Base-by-base conservation (phyloP, 805 yeast species). In the Middelhovenomyces tepae region DNA sequence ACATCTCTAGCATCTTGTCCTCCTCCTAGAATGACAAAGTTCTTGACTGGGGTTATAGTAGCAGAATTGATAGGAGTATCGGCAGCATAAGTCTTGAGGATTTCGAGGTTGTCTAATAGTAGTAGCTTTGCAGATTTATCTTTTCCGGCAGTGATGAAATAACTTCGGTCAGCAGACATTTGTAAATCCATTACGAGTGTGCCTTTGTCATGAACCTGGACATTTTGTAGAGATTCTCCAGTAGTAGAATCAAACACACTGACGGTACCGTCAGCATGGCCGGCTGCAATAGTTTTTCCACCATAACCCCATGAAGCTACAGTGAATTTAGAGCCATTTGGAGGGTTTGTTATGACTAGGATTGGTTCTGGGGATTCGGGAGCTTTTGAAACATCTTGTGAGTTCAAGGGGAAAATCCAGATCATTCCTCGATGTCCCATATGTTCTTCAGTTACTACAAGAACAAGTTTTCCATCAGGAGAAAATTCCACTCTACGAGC, bases 1-100 rank as follows among this genome's bases (percentile, higher is more conserved):
- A 91, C 99, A 59, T 87, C 94, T 61, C 86, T 77, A 25, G 98
- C 97, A 51, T 86, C 97, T 68, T 91, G 97, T 76, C 99, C 99
- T 65, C 99, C 99, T 34, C 97, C 98, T 42, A 91, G 69, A 31
- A 91, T 78, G 42, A 91, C 81, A 55, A 78, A 89, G 54, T 91
- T 89, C 64, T 91, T 91, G 37, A 77, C 67, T 16, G 97, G 93
- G 10, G 98, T 87, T 47, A 91, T 80, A 45, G 94, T 79, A 13
- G 97, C 97, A 22, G 94, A 74, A 67, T 91, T 91, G 70, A 91
- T 71, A 38, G 97, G 96, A 34, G 94, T 86, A 56, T 86, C 96
- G 4, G 95, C 78, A 47, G 69, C 73, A 60, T 69, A 91, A 14
- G 73, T 75, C 62, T 87, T 86, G 58, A 82, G 59, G 33, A 76